Evolutionary conservation across 345 rosid species (phyloP), one percentile per base, ranked within the genome.

Genomic region (Corymbia maculata): DNA sequence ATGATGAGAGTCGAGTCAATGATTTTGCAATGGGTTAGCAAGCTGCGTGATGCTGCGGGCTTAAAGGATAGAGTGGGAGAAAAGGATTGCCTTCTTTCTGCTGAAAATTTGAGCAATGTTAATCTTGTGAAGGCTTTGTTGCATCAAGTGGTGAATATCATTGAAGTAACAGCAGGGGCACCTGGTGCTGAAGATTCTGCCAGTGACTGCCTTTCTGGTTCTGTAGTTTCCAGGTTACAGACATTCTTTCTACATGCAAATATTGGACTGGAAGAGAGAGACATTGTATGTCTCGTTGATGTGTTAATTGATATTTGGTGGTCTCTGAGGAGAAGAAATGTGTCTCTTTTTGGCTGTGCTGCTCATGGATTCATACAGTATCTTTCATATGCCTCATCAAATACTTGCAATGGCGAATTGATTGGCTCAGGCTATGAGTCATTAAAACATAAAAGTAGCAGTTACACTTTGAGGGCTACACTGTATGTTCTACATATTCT

Each of bases 301-400:
- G 92, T 91, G 86, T 92, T 97, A 89, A 91, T 94, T 90, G 94
- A 93, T 85, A 85, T 96, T 90, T 97, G 98, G 98, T 92, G 96
- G 98, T 93, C 95, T 82, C 89, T 97, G 92, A 95, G 99, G 91
- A 94, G 91, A 92, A 93, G 99, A 92, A 92, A 96, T 87, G 97
- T 97, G 82, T 94, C 95, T 85, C 96, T 96, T 59, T 97, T 95
- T 91, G 97, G 98, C 88, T 92, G 93, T 91, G 96, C 99, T 66
- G 98, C 97, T 85, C 91, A 89, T 92, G 98, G 97, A 91, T 97
- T 96, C 89, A 91, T 94, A 93, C 92, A 94, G 53, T 97, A 93
- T 91, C 95, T 97, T 87, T 94, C 90, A 82, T 92, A 93, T 93
- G 93, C 99, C 68, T 95, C 98, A 55, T 57, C 92, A 89, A 93